These are phyloP conservation scores for Allium fistulosum DNA, from an alignment of 106 monocot genomes.

Conservation along the genomic window DNA sequence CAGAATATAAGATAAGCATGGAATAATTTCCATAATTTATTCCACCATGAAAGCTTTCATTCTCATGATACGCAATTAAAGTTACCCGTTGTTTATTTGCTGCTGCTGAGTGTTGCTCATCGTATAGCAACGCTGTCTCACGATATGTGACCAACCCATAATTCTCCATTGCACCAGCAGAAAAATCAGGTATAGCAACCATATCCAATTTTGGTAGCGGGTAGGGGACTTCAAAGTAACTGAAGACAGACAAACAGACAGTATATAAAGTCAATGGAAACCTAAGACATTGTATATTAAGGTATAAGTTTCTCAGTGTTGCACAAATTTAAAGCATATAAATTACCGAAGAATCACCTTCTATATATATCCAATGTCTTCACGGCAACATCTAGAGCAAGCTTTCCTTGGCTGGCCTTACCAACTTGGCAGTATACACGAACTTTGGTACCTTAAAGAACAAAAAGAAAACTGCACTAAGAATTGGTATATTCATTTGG, in stretches of 20 bases:
- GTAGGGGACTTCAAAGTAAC: conserved; percentile 79
- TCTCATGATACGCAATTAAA: neutral
- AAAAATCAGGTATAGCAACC: conserved; percentile 98
- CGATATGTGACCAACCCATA: conserved; percentile 94
- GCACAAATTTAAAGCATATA: neutral
- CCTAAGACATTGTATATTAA: too few species aligned
- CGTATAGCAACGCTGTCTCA: conserved; percentile 75
- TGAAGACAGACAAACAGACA: neutral
- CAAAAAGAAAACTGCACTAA: too few species aligned
- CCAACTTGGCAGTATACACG: conserved; percentile 87
- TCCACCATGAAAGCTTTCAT: neutral
- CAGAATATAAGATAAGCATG: neutral
- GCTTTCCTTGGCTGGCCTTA: conserved; percentile 77
- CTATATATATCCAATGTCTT: conserved; percentile 69
- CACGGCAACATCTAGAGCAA: conserved; percentile 93
- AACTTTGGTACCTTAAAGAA: conserved; percentile 46
- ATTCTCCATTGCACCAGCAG: conserved; percentile 96
- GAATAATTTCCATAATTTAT: too few species aligned
- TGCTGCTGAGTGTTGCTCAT: conserved; percentile 76
- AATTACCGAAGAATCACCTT: conserved; percentile 28
- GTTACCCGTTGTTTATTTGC: conserved; percentile 71
- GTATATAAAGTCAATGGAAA: too few species aligned
- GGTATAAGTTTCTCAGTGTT: too few species aligned
- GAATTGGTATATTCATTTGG: too few species aligned
- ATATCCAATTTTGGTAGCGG: conserved; percentile 94